Percentiles rank a stretch among this genome's conserved stretches.
Conservation (phyloP, 176 grass and related monocot genomes). For the Pontederia crassipes region DNA sequence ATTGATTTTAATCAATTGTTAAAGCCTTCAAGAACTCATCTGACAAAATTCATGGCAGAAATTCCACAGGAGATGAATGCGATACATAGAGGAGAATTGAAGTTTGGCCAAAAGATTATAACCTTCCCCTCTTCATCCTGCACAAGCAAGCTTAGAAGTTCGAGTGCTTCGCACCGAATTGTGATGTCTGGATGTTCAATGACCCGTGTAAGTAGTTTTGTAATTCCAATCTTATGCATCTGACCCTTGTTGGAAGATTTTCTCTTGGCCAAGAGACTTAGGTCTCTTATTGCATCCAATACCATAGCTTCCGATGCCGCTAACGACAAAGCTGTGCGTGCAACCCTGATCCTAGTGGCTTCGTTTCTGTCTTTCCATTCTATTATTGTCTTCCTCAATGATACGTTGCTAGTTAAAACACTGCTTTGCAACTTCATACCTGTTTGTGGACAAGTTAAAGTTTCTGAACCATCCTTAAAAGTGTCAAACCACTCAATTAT, state of each 20-base stretch:
- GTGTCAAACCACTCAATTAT: conserved; percentile 61
- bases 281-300: conserved; percentile 63
- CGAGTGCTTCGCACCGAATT: conserved; percentile 44
- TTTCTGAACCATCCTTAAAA: conserved; percentile 35
- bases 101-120: not conserved
- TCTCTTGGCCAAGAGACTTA: conserved; percentile 35
- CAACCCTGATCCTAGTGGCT: conserved; percentile 42
- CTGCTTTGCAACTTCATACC: conserved; percentile 43
- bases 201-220: conserved; percentile 52
- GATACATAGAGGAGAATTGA: not conserved
- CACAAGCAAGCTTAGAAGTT: conserved; percentile 51
- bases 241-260: conserved; percentile 55
- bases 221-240: conserved; percentile 73
- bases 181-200: conserved; percentile 46
- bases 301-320: conserved; percentile 50
- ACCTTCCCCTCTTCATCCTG: conserved; percentile 87
- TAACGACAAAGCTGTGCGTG: conserved; percentile 35
- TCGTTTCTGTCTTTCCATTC: conserved; percentile 85
- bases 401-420: conserved; percentile 46
- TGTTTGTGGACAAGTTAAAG: conserved; percentile 57
- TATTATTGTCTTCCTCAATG: conserved; percentile 58
- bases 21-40: not conserved
- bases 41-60: not conserved
- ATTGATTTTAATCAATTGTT: not conserved
- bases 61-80: not conserved